Base-by-base conservation (phyloP, 345 rosid genomes). In the Conringia planisiliqua region DNA sequence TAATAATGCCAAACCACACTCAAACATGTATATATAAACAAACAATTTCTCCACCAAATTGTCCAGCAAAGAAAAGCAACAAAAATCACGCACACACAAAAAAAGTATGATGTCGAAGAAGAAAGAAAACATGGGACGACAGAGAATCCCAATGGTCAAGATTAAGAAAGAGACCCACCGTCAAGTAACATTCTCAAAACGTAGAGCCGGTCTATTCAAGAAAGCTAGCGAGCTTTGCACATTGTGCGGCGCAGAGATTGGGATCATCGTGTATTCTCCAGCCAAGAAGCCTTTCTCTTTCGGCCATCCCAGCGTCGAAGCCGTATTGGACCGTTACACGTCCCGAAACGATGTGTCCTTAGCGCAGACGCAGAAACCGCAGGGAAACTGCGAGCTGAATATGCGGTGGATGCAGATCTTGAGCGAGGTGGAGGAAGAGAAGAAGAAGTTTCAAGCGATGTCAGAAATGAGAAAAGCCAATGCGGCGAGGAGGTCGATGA, bases 171-270 rank as follows among this genome's bases (percentile, higher is more conserved):
- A 67, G 54, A 75, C 62, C 6, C 78, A 75, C 7, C 42, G 78
- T 0, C 73, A 75, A 67, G 78, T 75, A 7, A 75, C 78, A 0
- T 75, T 75, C 26, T 75, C 78, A 1, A 75, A 75, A 48, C 68
- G 78, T 0, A 58, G 61, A 59, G 68, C 78, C 0, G 78, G 78
- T 67, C 54, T 75, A 0, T 66, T 75, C 68, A 75, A 75, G 62
- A 75, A 75, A 67, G 78, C 78, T 39, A 75, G 73, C 62, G 73
- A 75, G 22, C 73, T 75, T 13, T 75, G 73, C 20, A 75, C 78
- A 0, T 22, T 75, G 9, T 75, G 73, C 10, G 62, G 68, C 20
- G 78, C 73, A 47, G 62, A 75, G 29, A 16, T 75, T 36, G 78
- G 13, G 26, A 75, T 75, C 26, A 75, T 75, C n/a, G 78, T 67